Evolutionary conservation across 2,329 filamentous ascomycete genomes (phyloP).

Genomic region (Didymosphaeria variabile): DNA sequence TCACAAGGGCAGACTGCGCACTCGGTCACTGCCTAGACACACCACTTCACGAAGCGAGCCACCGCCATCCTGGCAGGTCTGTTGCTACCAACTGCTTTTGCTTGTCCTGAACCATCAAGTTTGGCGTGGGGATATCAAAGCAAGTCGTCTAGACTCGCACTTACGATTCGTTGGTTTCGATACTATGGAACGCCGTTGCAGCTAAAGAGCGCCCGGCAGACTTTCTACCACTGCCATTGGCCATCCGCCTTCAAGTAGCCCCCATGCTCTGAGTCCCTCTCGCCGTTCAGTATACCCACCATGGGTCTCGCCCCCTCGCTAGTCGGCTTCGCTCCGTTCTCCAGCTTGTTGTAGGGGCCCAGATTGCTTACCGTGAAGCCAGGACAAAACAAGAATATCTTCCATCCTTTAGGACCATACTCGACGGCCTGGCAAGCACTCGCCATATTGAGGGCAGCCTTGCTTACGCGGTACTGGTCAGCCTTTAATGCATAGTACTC

Average conservation of each 20-base stretch:
- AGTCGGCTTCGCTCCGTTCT: conserved; percentile 45
- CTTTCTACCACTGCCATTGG: not conserved
- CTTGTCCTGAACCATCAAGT: too few species aligned
- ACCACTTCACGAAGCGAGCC: not conserved
- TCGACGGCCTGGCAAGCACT: conserved; percentile 40
- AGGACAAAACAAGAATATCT: conserved; percentile 47
- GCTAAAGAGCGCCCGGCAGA: not conserved
- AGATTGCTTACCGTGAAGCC: conserved; percentile 46
- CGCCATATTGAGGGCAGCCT: conserved; percentile 52
- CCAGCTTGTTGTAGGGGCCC: conserved; percentile 35
- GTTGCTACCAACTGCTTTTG: not conserved
- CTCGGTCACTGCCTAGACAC: not conserved
- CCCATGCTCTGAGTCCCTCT: conserved; percentile 39
- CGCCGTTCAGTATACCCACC: conserved; percentile 46
- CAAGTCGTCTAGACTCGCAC: not conserved
- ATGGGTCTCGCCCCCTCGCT: conserved; percentile 42
- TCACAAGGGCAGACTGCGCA: not conserved
- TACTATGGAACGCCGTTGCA: not conserved
- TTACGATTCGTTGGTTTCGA: not conserved
- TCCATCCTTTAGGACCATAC: conserved; percentile 38
- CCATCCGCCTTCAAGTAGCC: not conserved
- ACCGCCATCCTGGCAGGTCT: not conserved
- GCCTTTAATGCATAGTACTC: conserved; percentile 28
- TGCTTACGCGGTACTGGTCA: conserved; percentile 43
- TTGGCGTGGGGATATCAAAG: not conserved